Evolutionary conservation across 2,329 filamentous ascomycete species (phyloP), one percentile per base, ranked within the genome.

Genomic region (Diaporthe sp.): DNA sequence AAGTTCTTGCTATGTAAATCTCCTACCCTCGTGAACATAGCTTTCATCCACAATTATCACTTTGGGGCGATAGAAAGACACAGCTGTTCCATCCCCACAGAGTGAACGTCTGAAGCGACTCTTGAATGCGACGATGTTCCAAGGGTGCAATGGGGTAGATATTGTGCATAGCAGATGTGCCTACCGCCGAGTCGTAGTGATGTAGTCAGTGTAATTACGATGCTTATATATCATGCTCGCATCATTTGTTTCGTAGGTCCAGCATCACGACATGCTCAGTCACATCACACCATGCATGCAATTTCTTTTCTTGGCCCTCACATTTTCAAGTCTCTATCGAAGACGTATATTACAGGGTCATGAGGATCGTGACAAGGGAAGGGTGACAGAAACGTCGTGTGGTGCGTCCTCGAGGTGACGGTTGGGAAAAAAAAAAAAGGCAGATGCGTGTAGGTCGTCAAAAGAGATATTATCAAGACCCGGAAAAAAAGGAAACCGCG

Each of bases 381-480:
- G 22, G 19, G 47, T 25, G 56, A 61, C 25, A 35, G 25, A 27
- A 44, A 35, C 32, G 56, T 51, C 56, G 17, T 30, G 56, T 63
- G 37, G 56, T 71, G 58, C 32, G 63, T 66, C 63, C 22, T 51
- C 22, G 13, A 22, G 30, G 30, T 37, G 63, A 13, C 44, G 63
- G 22, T 51, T n/a, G 13, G 6, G 12, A 17, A 37, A n/a, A n/a
- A n/a, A n/a, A n/a, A n/a, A n/a, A n/a, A 37, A 50, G 35, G 47
- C 51, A 68, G 63, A 68, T 53, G 32, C 47, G 51, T 27, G 56
- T 27, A 53, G 56, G 56, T 63, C 35, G 13, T 63, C 35, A 63
- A 42, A 42, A n/a, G 56, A 63, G 22, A 53, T 55, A 71, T 39
- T 63, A 71, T 71, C 56, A 25, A 44, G 70, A 63, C 70, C 44